These are phyloP conservation scores for Taiozyma onychis DNA, from an alignment of 1,139 yeast species.

Conservation along the genomic window DNA sequence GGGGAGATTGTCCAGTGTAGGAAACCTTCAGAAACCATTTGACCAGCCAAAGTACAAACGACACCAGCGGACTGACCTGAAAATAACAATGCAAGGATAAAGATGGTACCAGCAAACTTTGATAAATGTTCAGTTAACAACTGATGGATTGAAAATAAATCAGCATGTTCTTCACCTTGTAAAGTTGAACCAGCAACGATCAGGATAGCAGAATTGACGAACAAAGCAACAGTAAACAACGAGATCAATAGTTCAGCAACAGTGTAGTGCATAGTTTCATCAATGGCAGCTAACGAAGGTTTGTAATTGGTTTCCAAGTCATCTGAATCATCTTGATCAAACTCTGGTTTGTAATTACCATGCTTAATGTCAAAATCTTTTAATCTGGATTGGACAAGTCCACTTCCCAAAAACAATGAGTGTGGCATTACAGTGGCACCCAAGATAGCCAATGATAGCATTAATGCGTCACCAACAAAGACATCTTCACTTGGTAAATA, in stretches of 20 bases:
- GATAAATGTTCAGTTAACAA: slow-evolving; percentile 56
- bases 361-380: slow-evolving; percentile 56
- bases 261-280: slow-evolving; percentile 59
- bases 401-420: slow-evolving; percentile 68
- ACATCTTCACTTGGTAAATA: slow-evolving; percentile 57
- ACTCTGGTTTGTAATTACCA: slow-evolving; percentile 33
- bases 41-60: slow-evolving; percentile 79
- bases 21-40: slow-evolving; percentile 76
- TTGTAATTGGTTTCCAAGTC: slow-evolving; percentile 36
- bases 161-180: slow-evolving; percentile 56
- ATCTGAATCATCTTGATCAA: slow-evolving; percentile 21
- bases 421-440: slow-evolving; percentile 89
- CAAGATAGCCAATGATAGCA: slow-evolving; percentile 64
- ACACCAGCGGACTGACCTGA: slow-evolving; percentile 82
- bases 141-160: slow-evolving; percentile 65
- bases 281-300: slow-evolving; percentile 63
- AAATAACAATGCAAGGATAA: slow-evolving; percentile 68
- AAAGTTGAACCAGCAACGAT: slow-evolving; percentile 72
- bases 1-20: slow-evolving; percentile 68
- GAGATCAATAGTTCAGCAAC: slow-evolving; percentile 61
- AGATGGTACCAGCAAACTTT: slow-evolving; percentile 65
- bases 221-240: slow-evolving; percentile 63
- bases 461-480: slow-evolving; percentile 51
- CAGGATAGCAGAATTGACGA: slow-evolving; percentile 69
- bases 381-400: slow-evolving; percentile 67